These are phyloP conservation scores for Fusarium tricinctum DNA, from an alignment of 2,329 filamentous ascomycete genomes.

Conservation along the genomic window DNA sequence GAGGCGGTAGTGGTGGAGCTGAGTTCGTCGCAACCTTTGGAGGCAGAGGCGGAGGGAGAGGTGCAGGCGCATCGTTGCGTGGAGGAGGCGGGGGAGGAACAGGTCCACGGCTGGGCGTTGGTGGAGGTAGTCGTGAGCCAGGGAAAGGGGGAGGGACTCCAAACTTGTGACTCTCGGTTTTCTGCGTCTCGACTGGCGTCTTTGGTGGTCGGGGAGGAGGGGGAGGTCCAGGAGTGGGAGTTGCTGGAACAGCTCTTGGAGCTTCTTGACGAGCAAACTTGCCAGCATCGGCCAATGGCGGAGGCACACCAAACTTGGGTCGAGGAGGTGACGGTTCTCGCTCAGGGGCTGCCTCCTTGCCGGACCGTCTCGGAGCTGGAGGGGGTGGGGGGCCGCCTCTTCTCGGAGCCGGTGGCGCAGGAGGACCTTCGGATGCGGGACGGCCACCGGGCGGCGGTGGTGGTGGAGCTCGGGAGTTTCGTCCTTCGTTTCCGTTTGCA, in stretches of 20 bases:
- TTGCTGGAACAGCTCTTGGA: constrained; percentile 48
- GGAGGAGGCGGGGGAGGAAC: constrained; percentile 79
- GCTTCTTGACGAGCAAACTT: constrained; percentile 77
- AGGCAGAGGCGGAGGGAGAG: constrained; percentile 61
- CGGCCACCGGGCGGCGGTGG: constrained; percentile 54
- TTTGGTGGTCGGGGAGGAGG: constrained; percentile 70
- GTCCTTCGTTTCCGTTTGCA: constrained; percentile 52
- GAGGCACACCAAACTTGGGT: constrained; percentile 84
- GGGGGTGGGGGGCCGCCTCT: constrained; percentile 53
- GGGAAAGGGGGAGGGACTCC: constrained; percentile 85
- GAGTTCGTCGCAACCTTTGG: constrained; percentile 62
- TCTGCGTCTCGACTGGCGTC: constrained; percentile 71
- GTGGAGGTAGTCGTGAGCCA: constrained; percentile 79
- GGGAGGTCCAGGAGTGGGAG: constrained; percentile 52
- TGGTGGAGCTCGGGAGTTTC: constrained; percentile 54
- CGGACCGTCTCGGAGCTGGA: constrained; percentile 70
- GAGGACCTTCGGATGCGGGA: constrained; percentile 49
- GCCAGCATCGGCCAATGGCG: constrained; percentile 89
- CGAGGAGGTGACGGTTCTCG: constrained; percentile 79
- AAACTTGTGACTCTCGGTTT: constrained; percentile 71
- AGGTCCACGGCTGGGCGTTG: constrained; percentile 78
- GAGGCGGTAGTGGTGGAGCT: constrained; percentile 66
- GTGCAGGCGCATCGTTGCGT: constrained; percentile 54
- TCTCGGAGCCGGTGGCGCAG: constrained; percentile 49
- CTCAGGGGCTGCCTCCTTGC: constrained; percentile 68